phyloP scores from a whole-genome alignment of 2,329 filamentous ascomycete species.

The Fusarium udum region DNA sequence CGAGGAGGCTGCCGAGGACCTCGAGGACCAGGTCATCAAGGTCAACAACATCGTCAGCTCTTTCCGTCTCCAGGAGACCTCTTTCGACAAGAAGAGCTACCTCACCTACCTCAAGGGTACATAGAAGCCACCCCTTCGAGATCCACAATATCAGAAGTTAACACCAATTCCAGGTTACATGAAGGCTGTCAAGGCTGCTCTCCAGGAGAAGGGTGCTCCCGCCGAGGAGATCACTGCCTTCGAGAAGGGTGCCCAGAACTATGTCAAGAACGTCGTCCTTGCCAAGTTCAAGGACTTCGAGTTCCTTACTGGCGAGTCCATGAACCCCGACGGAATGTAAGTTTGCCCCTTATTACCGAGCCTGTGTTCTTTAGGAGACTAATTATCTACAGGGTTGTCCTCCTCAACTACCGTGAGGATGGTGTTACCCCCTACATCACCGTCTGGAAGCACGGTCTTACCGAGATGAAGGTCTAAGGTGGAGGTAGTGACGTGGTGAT shows the following conservation, averaged over 20 bases:
- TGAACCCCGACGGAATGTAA: constrained; percentile 94
- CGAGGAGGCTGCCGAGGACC: constrained; percentile 81
- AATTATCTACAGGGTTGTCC: constrained; percentile 71
- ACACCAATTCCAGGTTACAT: constrained; percentile 74
- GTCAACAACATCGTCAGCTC: constrained; percentile 95
- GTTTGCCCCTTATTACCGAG: constrained; percentile 49
- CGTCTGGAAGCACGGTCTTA: constrained; percentile 95
- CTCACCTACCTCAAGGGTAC: constrained; percentile 85
- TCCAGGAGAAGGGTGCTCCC: constrained; percentile 70
- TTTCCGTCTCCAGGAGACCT: constrained; percentile 84
- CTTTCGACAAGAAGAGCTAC: constrained; percentile 89
- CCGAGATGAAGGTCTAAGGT: constrained; percentile 88
- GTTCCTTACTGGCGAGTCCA: constrained; percentile 90
- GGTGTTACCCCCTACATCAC: constrained; percentile 89
- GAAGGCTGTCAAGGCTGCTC: constrained; percentile 81
- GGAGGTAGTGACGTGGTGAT: constrained; percentile 14
- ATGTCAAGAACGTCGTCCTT: constrained; percentile 83
- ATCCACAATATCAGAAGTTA: neutral
- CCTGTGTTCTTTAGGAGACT: neutral
- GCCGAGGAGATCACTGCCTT: constrained; percentile 79
- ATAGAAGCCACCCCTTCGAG: constrained; percentile 33
- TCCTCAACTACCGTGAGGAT: constrained; percentile 98
- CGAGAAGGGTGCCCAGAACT: constrained; percentile 77
- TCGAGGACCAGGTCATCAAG: constrained; percentile 74
- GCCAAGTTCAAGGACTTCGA: constrained; percentile 95